Percentiles rank a stretch among this genome's conserved stretches.
Evolutionary conservation across 1,284 basidiomycete genomes (phyloP).

Genomic region (Papiliotrema fonsecae): DNA sequence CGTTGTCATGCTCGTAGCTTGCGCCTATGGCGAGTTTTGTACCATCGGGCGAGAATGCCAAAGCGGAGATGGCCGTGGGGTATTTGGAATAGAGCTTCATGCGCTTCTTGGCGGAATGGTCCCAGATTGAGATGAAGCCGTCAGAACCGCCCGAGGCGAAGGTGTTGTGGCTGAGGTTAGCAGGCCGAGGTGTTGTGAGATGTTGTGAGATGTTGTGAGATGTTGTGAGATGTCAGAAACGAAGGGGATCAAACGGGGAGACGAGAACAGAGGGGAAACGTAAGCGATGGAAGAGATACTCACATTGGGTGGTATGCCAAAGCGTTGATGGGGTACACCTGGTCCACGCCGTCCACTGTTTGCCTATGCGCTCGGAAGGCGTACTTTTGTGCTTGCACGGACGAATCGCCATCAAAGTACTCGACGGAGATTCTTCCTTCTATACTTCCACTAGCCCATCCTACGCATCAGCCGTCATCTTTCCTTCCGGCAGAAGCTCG

Average conservation of each 20-base stretch:
- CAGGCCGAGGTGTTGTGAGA: neutral
- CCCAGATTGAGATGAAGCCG: conserved; percentile 88
- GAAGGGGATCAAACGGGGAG: neutral
- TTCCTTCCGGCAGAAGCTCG: neutral
- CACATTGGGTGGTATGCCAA: conserved; percentile 88
- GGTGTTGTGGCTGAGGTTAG: conserved; percentile 68
- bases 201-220: too few relatives aligned
- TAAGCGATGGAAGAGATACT: conserved; percentile 25
- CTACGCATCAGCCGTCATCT: conserved; percentile 48
- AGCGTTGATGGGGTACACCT: conserved; percentile 96
- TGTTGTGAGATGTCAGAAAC: too few relatives aligned
- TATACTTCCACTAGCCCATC: conserved; percentile 88
- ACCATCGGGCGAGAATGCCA: conserved; percentile 80
- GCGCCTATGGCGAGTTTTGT: conserved; percentile 72
- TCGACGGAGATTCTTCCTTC: conserved; percentile 97
- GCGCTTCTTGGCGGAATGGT: conserved; percentile 93
- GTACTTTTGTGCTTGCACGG: conserved; percentile 83
- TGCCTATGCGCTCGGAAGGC: conserved; percentile 97
- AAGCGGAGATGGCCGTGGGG: conserved; percentile 62
- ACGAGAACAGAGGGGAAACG: conserved; percentile 3
- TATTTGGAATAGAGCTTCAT: conserved; percentile 83
- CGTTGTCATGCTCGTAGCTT: conserved; percentile 84
- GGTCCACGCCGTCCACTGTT: conserved; percentile 84
- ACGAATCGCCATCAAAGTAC: conserved; percentile 80
- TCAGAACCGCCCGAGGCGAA: conserved; percentile 94